These are phyloP conservation scores for Limnomonas spitsbergensis DNA, from an alignment of 139 green algal species.

Conservation along the genomic window DNA sequence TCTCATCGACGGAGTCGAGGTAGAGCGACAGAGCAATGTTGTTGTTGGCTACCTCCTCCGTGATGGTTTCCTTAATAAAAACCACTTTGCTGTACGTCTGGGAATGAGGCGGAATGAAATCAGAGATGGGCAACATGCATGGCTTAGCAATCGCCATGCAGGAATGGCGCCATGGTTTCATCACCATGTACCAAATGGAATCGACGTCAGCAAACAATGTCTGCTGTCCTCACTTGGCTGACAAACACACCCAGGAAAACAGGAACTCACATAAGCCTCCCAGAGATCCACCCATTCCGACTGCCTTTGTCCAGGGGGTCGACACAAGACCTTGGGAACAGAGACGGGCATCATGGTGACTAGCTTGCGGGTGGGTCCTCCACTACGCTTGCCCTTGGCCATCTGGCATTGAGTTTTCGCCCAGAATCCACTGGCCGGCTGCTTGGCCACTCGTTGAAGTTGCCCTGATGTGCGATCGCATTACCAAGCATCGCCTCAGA, in stretches of 20 bases:
- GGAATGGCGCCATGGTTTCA: too few relatives aligned
- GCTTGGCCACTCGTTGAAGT: constrained; percentile 18
- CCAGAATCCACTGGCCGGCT: background rate
- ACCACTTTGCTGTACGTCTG: constrained; percentile 60
- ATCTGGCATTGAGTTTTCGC: background rate
- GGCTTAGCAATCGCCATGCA: too few relatives aligned
- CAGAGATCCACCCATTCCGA: constrained; percentile 67
- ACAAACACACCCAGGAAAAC: too few relatives aligned
- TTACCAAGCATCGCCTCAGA: too few relatives aligned
- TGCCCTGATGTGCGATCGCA: too few relatives aligned
- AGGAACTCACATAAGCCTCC: constrained; percentile 36
- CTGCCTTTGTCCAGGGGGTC: constrained; percentile 47
- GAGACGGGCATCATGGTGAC: constrained; percentile 55
- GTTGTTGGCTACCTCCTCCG: constrained; percentile 61
- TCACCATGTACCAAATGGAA: too few relatives aligned
- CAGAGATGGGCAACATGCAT: background rate
- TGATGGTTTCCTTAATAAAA: constrained; percentile 57
- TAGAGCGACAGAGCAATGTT: constrained; percentile 58
- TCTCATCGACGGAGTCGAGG: constrained; percentile 57
- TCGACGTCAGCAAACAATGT: too few relatives aligned
- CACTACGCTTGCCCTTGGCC: constrained; percentile 22
- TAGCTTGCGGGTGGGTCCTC: constrained; percentile 26
- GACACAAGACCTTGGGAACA: constrained; percentile 46
- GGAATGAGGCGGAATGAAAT: background rate
- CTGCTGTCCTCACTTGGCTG: too few relatives aligned